Evolutionary conservation across 305 asterid species (phyloP).

Genomic region (Fraxinus baroniana): DNA sequence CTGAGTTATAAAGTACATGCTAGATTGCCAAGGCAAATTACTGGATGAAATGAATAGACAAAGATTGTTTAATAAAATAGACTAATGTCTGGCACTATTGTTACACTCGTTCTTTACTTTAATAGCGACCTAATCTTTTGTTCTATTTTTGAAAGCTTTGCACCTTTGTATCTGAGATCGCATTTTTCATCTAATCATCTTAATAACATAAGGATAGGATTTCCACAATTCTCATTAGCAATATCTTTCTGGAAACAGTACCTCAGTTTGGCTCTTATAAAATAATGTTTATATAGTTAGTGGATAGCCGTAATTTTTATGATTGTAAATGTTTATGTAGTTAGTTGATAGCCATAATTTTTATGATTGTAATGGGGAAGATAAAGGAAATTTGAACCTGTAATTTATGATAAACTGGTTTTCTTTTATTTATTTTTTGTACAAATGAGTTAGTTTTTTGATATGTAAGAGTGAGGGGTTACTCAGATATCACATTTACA

Average conservation of each 20-base stretch:
- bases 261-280: neutral
- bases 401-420: too few species aligned
- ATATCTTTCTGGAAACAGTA: neutral
- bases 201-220: neutral
- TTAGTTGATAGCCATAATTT: neutral
- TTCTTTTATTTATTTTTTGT: too few species aligned
- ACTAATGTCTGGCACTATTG: neutral
- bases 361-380: neutral
- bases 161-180: too few species aligned
- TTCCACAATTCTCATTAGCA: neutral
- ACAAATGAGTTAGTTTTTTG: too few species aligned
- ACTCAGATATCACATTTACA: too few species aligned
- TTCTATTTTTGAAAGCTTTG: too few species aligned
- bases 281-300: neutral
- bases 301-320: too few species aligned
- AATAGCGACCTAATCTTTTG: neutral
- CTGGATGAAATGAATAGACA: neutral
- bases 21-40: neutral
- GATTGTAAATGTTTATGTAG: neutral
- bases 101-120: neutral
- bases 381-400: neutral
- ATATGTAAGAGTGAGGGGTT: too few species aligned
- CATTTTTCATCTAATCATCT: neutral
- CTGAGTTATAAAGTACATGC: too few species aligned
- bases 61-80: neutral